Evolutionary conservation across 139 green algal genomes (phyloP), one percentile per base, ranked within the genome.

Genomic region (Chlamydomonas sp.): DNA sequence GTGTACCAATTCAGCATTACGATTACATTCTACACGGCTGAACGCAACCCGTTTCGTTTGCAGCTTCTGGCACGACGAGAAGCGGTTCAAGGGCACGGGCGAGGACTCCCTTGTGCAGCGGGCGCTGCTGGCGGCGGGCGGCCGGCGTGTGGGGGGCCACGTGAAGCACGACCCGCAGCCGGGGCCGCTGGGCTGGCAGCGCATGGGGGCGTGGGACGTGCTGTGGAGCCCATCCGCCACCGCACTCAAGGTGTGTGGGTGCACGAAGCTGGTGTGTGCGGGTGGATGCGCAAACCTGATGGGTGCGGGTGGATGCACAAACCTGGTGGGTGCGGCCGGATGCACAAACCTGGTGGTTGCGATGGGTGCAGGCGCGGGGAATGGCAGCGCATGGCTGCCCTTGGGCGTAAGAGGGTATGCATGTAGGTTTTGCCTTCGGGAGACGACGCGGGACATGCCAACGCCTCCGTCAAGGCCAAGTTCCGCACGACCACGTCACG

Each of bases 61-160:
- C 72, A 92, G 90, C 59, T 94, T 92, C 63, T 94, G 91, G 91
- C 89, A 94, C 63, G 91, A 94, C 71, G 91, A 94, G 71, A 92
- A 92, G 85, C 87, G 89, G 15, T 94, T 94, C 82, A 90, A 91
- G 85, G 89, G 91, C 87, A 86, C 59, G 4, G 91, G 91, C 15
- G 85, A 90, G 1, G 84, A 86, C 18, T 92, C 85, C 0, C 87
- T 94, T 4, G 89, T 90, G 17, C 89, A 92, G 73, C 61, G 74
- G 1, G 84, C 87, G 9, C 89, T 94, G 63, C 63, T 87, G 60
- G 85, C 89, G 5, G 74, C 88, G 61, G 91, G 91, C 4, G 91
- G 91, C 58, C 76, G 17, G 31, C 85, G 91, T 1, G 87, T 63
- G 16, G 91, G 91, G 2, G 91, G 91, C 69, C 84, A 92, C 62